Conservation (phyloP, 2,329 filamentous ascomycete species). For the Beauveria asiatica region DNA sequence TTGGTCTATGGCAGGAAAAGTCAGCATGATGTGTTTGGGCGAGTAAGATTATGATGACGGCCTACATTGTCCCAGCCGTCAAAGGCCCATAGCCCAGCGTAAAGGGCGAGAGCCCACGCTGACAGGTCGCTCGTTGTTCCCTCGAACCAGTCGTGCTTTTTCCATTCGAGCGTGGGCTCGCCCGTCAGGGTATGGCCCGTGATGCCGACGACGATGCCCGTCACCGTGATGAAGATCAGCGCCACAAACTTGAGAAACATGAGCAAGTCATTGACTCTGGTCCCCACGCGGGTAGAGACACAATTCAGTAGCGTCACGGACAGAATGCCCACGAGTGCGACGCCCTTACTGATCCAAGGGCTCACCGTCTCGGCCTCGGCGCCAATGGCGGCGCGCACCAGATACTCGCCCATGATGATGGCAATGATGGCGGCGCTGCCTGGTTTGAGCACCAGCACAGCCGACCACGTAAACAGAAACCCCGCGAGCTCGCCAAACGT, state of each 20-base stretch:
- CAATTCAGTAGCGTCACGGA: conserved; percentile 81
- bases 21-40: conserved; percentile 8
- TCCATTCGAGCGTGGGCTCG: conserved; percentile 75
- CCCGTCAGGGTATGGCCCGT: conserved; percentile 77
- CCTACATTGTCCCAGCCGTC: conserved; percentile 97
- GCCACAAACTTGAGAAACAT: conserved; percentile 97
- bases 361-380: conserved; percentile 75
- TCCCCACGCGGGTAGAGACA: conserved; percentile 80
- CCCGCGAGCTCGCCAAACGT: conserved; percentile 91
- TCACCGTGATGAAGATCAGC: conserved; percentile 75
- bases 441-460: conserved; percentile 87
- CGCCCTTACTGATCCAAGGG: conserved; percentile 82
- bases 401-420: conserved; percentile 96
- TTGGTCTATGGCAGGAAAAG: conserved; percentile 57
- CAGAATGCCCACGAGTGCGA: conserved; percentile 69
- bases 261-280: conserved; percentile 79
- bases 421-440: conserved; percentile 89
- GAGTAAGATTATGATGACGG: conserved; percentile 12
- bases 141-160: conserved; percentile 78
- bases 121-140: conserved; percentile 72
- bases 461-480: conserved; percentile 94
- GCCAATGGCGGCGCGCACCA: conserved; percentile 80
- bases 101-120: conserved; percentile 87
- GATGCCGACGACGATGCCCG: conserved; percentile 78
- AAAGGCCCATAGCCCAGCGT: conserved; percentile 94